Percentiles rank a stretch among this genome's conserved stretches.
Conservation (phyloP, 1,139 yeast genomes). For the Blastobotrys persicus region DNA sequence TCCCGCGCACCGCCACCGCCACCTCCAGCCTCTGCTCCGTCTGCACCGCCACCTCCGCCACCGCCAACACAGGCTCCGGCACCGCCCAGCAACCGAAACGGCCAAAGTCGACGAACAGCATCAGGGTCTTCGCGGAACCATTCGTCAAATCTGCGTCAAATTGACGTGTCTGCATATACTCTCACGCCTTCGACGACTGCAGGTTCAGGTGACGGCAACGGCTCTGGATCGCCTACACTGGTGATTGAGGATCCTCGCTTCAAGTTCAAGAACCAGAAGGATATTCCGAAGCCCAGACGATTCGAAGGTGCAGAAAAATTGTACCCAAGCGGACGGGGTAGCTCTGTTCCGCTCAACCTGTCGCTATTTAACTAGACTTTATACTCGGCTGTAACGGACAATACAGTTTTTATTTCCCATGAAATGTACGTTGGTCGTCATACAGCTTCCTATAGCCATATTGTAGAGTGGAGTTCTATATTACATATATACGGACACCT, state of each 20-base stretch:
- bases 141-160: slow-evolving; percentile 29
- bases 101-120: slow-evolving; percentile 25
- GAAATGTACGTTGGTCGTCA: no score
- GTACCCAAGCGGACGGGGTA: slow-evolving; percentile 95
- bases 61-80: slow-evolving; percentile 31
- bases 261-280: slow-evolving; percentile 62
- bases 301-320: slow-evolving; percentile 68
- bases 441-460: no score
- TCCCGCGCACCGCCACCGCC: slow-evolving; percentile 16
- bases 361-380: slow-evolving; percentile 37
- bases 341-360: slow-evolving; percentile 84
- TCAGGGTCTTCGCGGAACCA: slow-evolving; percentile 23
- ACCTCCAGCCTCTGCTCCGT: slow-evolving; percentile 29
- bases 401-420: neutral
- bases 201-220: slow-evolving; percentile 16
- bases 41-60: slow-evolving; percentile 28
- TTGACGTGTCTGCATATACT: slow-evolving; percentile 36
- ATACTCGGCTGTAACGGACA: neutral
- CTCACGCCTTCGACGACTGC: slow-evolving; percentile 25
- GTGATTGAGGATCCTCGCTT: slow-evolving; percentile 72
- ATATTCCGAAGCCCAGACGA: slow-evolving; percentile 80
- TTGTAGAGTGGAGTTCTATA: no score
- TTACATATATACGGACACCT: neutral
- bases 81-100: slow-evolving; percentile 23
- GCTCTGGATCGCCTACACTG: slow-evolving; percentile 18